These are phyloP conservation scores for Mucor racemosus DNA, from an alignment of 371 early-diverging fungal species.

Conservation along the genomic window DNA sequence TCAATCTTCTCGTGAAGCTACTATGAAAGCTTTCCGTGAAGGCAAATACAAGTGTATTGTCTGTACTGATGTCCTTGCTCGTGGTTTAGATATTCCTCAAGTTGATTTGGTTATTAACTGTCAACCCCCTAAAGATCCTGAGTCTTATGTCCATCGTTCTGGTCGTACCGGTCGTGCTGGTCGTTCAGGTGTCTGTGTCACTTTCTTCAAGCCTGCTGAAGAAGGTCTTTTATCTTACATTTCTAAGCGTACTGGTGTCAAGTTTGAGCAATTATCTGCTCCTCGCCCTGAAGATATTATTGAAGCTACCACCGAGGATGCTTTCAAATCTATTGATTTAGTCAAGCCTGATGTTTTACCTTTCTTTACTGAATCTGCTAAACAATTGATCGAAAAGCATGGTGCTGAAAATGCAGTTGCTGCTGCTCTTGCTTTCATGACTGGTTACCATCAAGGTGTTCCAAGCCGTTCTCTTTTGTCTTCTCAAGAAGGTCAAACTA, in stretches of 20 bases:
- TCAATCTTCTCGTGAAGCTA: conserved; percentile 86
- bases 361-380: conserved; percentile 77
- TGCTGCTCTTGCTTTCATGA: conserved; percentile 83
- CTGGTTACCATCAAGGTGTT: conserved; percentile 83
- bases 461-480: conserved; percentile 80
- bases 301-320: conserved; percentile 75
- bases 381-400: conserved; percentile 67
- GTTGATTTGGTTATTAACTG: conserved; percentile 98
- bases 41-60: conserved; percentile 86
- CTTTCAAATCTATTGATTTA: conserved; percentile 68
- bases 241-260: conserved; percentile 76
- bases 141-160: conserved; percentile 96
- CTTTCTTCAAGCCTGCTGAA: conserved; percentile 88
- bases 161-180: conserved; percentile 99
- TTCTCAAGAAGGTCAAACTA: conserved; percentile 80
- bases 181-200: conserved; percentile 88
- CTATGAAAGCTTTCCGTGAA: conserved; percentile 88
- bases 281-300: conserved; percentile 91
- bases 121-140: conserved; percentile 93
- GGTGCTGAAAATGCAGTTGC: conserved; percentile 76
- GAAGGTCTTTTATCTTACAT: conserved; percentile 78
- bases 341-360: conserved; percentile 77
- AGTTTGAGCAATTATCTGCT: conserved; percentile 79
- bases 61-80: conserved; percentile 94
- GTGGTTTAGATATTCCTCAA: conserved; percentile 98